Evolutionary conservation across 1,284 basidiomycete species (phyloP).

Genomic region (Austroboletus novae-zelandiae): DNA sequence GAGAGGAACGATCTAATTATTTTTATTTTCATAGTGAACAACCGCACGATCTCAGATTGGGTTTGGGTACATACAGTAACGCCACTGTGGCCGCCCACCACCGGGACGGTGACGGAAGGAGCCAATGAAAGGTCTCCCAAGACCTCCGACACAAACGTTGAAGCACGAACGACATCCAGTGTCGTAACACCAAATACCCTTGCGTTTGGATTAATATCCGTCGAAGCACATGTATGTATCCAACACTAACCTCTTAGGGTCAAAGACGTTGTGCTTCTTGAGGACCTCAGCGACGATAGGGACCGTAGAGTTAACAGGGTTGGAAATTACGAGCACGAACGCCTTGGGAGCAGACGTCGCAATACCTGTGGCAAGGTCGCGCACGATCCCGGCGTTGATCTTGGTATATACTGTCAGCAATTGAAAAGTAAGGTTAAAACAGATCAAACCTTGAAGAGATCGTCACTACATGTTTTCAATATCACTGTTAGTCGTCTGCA

Average conservation of each 20-base stretch:
- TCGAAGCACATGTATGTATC: background rate
- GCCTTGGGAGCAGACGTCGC: constrained; percentile 88
- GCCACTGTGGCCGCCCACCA: constrained; percentile 96
- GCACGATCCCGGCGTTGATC: constrained; percentile 98
- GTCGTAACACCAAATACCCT: constrained; percentile 98
- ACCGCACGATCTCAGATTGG: background rate
- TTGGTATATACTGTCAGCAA: constrained; percentile 32
- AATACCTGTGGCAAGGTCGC: constrained; percentile 88
- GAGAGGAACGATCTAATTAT: constrained; percentile 82
- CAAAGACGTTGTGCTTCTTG: constrained; percentile 89
- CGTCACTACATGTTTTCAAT: constrained; percentile 56
- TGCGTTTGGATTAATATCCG: constrained; percentile 3
- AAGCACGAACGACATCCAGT: constrained; percentile 95
- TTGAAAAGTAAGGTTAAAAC: background rate
- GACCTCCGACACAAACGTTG: constrained; percentile 89
- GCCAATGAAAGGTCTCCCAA: constrained; percentile 63
- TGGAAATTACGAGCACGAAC: constrained; percentile 93
- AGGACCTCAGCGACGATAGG: constrained; percentile 95
- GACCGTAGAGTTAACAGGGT: constrained; percentile 97
- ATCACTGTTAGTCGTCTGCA: constrained; percentile 13
- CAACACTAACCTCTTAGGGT: constrained; percentile 74
- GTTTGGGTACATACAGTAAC: constrained; percentile 63
- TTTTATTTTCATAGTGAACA: constrained; percentile 9
- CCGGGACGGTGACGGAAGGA: constrained; percentile 77
- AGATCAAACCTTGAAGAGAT: constrained; percentile 81